phyloP scores from a whole-genome alignment of 2,329 filamentous ascomycete genomes.

The Fusarium bulbicola region DNA sequence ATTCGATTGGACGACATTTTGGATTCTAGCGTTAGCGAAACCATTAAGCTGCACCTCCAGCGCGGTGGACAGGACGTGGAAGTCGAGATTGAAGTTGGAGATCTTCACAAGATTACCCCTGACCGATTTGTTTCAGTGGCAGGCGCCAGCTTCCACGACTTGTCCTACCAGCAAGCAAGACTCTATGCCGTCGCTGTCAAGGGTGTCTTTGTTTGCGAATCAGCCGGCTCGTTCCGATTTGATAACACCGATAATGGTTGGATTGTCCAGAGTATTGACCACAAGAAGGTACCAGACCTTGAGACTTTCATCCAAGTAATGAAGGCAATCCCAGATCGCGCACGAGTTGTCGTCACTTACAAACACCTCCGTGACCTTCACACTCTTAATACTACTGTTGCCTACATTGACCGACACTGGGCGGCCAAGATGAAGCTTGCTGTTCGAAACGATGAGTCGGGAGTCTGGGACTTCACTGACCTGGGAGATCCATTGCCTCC shows the following conservation, averaged over 20 bases:
- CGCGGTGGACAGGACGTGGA: conserved; percentile 88
- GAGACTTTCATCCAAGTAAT: conserved; percentile 91
- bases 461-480: conserved; percentile 93
- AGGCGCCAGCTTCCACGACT: conserved; percentile 92
- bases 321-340: conserved; percentile 81
- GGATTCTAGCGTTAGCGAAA: conserved; percentile 83
- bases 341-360: conserved; percentile 92
- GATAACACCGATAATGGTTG: conserved; percentile 91
- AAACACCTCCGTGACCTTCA: conserved; percentile 95
- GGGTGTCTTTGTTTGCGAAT: conserved; percentile 95
- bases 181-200: conserved; percentile 92
- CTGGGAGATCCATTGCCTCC: conserved; percentile 83
- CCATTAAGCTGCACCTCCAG: conserved; percentile 84
- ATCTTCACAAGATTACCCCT: conserved; percentile 93
- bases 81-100: conserved; percentile 84
- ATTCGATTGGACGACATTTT: conserved; percentile 90
- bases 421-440: conserved; percentile 93
- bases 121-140: conserved; percentile 95
- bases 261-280: conserved; percentile 92
- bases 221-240: conserved; percentile 92
- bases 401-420: conserved; percentile 96
- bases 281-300: conserved; percentile 88
- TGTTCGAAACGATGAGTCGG: conserved; percentile 86
- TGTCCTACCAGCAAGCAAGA: conserved; percentile 98
- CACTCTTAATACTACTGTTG: conserved; percentile 90